phyloP scores from a whole-genome alignment of 2,329 filamentous ascomycete species.

The Colletotrichum eremochloae region DNA sequence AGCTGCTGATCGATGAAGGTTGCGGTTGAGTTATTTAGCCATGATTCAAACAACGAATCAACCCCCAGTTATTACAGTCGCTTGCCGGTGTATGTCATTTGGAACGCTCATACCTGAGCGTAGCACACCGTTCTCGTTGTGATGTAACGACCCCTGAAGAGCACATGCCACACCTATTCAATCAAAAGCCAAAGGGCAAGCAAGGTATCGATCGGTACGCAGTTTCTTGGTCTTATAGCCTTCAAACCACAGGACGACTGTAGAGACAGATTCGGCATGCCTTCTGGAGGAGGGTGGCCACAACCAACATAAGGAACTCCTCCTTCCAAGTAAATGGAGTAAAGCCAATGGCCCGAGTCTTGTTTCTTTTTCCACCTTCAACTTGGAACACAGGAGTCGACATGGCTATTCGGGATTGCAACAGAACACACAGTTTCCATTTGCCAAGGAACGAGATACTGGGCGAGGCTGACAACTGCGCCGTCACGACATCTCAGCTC shows the following conservation, averaged over 20 bases:
- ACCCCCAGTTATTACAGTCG: not conserved
- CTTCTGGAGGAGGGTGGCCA: not conserved
- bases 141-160: not conserved
- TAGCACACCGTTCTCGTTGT: not conserved
- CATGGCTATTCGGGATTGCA: not conserved
- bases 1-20: not conserved
- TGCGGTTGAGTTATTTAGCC: no score
- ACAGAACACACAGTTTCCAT: not conserved
- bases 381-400: no score
- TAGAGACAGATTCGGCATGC: not conserved
- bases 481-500: slow-evolving; percentile 1
- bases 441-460: no score
- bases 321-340: not conserved
- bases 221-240: not conserved
- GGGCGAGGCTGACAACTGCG: not conserved
- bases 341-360: not conserved
- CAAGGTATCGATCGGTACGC: not conserved
- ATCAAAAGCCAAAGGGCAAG: not conserved
- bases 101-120: not conserved
- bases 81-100: not conserved
- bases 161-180: not conserved
- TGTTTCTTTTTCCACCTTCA: not conserved
- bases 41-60: not conserved
- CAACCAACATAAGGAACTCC: no score
- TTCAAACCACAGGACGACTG: not conserved